Evolutionary conservation across 768 basidiomycete species (phyloP).

Genomic region (Lentinula detonsa): DNA sequence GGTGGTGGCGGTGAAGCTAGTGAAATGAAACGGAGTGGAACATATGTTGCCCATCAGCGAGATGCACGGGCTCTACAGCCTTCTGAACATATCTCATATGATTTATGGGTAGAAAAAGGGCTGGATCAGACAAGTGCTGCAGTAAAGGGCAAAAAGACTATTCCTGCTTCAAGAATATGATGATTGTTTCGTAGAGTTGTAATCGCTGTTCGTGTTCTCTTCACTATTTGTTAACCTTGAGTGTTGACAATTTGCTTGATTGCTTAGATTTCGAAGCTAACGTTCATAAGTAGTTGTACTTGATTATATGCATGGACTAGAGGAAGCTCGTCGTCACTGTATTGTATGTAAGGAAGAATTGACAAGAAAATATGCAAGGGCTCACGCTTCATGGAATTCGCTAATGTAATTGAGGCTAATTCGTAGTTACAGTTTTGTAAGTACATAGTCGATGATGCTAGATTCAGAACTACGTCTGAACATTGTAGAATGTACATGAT

Average conservation of each 20-base stretch:
- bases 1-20: not conserved
- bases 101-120: constrained; percentile 3
- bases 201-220: not conserved
- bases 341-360: too few relatives aligned
- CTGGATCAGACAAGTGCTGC: constrained; percentile 4
- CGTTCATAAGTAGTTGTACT: not conserved
- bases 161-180: not conserved
- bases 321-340: too few relatives aligned
- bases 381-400: too few relatives aligned
- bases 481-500: too few relatives aligned
- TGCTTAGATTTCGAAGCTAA: not conserved
- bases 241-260: not conserved
- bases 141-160: not conserved
- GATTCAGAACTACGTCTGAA: too few relatives aligned
- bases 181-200: not conserved
- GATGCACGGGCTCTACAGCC: not conserved
- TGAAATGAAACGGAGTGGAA: not conserved
- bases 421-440: too few relatives aligned
- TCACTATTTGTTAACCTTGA: not conserved
- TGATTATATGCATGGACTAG: not conserved
- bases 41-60: not conserved
- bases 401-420: too few relatives aligned
- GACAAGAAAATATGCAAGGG: too few relatives aligned
- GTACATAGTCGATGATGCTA: too few relatives aligned
- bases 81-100: not conserved